A percentile compares a stretch with the other conserved stretches of the same genome.
Conservation (phyloP, 805 yeast genomes). For the Tetrapisispora phaffii region DNA sequence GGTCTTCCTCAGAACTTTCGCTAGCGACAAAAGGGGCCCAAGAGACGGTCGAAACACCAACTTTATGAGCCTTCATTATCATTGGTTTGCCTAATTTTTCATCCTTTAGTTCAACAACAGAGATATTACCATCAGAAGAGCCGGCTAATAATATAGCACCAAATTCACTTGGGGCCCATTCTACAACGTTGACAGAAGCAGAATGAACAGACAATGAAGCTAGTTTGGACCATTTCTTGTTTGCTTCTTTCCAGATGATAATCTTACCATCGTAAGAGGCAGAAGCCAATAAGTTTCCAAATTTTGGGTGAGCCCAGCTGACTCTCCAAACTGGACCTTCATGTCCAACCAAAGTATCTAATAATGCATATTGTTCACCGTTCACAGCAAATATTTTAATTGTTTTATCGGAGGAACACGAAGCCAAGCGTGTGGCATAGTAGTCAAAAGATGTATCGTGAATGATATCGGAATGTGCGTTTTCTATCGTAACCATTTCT, state of each 20-base stretch:
- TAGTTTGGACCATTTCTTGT: conserved; percentile 70
- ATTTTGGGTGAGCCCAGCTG: conserved; percentile 94
- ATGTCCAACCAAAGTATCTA: conserved; percentile 78
- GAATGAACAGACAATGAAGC: conserved; percentile 75
- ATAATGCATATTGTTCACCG: conserved; percentile 64
- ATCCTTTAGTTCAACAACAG: conserved; percentile 77
- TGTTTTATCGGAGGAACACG: conserved; percentile 86
- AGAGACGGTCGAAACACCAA: conserved; percentile 82
- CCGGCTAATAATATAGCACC: conserved; percentile 82
- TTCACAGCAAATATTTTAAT: conserved; percentile 82
- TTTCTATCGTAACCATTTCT: conserved; percentile 30
- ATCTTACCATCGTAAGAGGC: conserved; percentile 90
- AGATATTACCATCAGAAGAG: conserved; percentile 80
- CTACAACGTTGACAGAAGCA: conserved; percentile 82
- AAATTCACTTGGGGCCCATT: conserved; percentile 92
- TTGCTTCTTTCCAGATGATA: conserved; percentile 83
- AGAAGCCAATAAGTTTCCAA: conserved; percentile 82
- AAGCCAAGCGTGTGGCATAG: conserved; percentile 86
- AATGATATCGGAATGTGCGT: conserved; percentile 66
- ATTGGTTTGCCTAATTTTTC: conserved; percentile 61
- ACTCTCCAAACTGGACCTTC: conserved; percentile 98
- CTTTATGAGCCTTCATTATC: conserved; percentile 59
- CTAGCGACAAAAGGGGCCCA: conserved; percentile 92
- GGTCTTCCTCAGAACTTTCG: conserved; percentile 22
- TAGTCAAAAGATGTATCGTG: conserved; percentile 93